Evolutionary conservation across 192 early-diverging fungal genomes (phyloP).

Genomic region (Chytriomyces confervae): DNA sequence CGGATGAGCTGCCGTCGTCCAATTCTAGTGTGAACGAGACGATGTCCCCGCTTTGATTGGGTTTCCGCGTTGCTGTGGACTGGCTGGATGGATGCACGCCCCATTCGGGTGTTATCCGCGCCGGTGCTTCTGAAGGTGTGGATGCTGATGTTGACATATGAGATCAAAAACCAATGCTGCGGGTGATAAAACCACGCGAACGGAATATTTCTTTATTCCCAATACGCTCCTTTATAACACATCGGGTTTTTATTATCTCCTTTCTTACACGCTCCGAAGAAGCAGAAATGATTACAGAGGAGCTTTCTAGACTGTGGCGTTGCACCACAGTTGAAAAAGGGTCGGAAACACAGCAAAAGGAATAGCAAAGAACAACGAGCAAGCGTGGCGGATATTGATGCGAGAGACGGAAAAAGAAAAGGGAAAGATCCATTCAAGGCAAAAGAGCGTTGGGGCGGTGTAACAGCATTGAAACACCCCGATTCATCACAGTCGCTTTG

Average conservation of each 20-base stretch:
- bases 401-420: background rate
- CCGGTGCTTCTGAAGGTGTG: background rate
- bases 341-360: background rate
- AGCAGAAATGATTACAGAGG: no score
- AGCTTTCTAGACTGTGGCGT: background rate
- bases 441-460: no score
- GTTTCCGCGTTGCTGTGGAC: no score
- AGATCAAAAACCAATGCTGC: background rate
- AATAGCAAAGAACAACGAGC: background rate
- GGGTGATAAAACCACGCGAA: background rate
- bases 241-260: no score
- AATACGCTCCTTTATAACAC: no score
- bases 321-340: background rate
- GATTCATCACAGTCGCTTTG: background rate
- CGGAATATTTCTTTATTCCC: background rate
- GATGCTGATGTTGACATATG: background rate
- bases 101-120: background rate
- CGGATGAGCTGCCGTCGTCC: slow-evolving; percentile 19
- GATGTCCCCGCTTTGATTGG: background rate
- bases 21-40: slow-evolving; percentile 25
- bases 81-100: background rate
- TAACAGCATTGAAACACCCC: background rate
- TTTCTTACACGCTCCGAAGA: no score
- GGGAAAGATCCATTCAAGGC: background rate
- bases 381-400: background rate